Percentiles rank a stretch among this genome's conserved stretches.
phyloP scores from a whole-genome alignment of 176 grass and related monocot genomes.

The Neostapfia colusana region DNA sequence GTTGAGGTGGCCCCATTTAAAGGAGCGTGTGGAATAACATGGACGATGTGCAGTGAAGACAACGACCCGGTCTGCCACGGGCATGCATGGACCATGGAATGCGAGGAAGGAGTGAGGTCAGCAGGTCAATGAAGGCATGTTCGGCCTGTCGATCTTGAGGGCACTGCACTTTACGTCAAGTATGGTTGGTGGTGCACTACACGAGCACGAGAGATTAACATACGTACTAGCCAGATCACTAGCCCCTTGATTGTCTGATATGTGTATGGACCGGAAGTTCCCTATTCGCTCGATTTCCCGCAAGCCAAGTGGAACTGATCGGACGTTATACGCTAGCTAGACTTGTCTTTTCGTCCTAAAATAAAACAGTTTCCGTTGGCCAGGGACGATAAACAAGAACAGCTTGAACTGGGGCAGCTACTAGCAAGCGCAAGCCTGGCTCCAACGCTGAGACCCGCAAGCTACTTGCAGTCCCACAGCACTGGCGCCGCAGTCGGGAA shows the following conservation, averaged over 20 bases:
- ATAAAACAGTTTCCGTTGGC: background rate
- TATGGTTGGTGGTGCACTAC: background rate
- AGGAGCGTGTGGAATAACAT: slow-evolving; percentile 18
- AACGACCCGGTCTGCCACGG: slow-evolving; percentile 30
- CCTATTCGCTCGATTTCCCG: background rate
- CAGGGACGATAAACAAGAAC: background rate
- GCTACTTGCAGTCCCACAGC: background rate
- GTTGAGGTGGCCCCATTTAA: slow-evolving; percentile 23
- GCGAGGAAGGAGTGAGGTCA: background rate
- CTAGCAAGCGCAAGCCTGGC: background rate
- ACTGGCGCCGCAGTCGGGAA: slow-evolving; percentile 7
- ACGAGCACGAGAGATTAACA: background rate
- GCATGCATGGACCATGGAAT: background rate
- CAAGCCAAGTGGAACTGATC: background rate
- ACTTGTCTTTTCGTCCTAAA: background rate
- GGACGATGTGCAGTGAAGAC: slow-evolving; percentile 28
- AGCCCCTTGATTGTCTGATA: background rate
- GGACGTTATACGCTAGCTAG: background rate
- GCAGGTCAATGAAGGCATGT: background rate
- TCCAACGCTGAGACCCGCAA: slow-evolving; percentile 32
- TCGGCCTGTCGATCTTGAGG: background rate
- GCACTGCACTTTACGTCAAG: background rate
- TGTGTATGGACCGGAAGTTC: slow-evolving; percentile 7
- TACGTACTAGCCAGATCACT: background rate
- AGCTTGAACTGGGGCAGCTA: background rate